Evolutionary conservation across 495 filamentous ascomycete species (phyloP).

Genomic region (Hypomontagnella submonticulosa): DNA sequence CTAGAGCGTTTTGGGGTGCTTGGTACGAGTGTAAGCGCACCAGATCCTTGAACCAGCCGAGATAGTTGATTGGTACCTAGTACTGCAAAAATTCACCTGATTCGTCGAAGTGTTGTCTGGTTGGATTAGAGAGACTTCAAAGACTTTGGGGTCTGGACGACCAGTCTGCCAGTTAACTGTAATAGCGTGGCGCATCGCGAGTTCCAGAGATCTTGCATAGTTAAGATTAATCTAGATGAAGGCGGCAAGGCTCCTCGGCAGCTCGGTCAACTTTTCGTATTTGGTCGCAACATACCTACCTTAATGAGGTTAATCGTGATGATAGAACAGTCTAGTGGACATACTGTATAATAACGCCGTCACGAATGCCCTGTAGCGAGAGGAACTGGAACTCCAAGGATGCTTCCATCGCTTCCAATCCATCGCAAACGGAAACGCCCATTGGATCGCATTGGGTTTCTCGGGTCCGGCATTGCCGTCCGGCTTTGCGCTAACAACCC

Average conservation of each 20-base stretch:
- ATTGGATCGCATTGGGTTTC: constrained; percentile 10
- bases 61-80: constrained; percentile 15
- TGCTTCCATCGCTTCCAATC: neutral
- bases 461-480: constrained; percentile 42
- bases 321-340: neutral
- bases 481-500: constrained; percentile 22
- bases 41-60: constrained; percentile 33
- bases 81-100: constrained; percentile 28
- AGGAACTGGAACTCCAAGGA: constrained; percentile 22
- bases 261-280: constrained; percentile 6
- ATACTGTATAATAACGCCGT: constrained; percentile 14
- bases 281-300: constrained; percentile 4
- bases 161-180: constrained; percentile 33
- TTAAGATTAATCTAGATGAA: constrained; percentile 29
- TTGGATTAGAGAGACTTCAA: constrained; percentile 24
- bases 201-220: constrained; percentile 15
- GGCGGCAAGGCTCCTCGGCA: constrained; percentile 28
- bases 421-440: constrained; percentile 25
- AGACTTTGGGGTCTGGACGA: constrained; percentile 15
- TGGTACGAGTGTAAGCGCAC: constrained; percentile 23
- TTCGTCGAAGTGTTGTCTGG: constrained; percentile 29
- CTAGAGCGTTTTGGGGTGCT: constrained; percentile 32
- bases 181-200: constrained; percentile 9
- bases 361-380: constrained; percentile 7
- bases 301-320: constrained; percentile 1